Conservation (phyloP, 108 stramenopile genomes). For the Ochromonas danica region DNA sequence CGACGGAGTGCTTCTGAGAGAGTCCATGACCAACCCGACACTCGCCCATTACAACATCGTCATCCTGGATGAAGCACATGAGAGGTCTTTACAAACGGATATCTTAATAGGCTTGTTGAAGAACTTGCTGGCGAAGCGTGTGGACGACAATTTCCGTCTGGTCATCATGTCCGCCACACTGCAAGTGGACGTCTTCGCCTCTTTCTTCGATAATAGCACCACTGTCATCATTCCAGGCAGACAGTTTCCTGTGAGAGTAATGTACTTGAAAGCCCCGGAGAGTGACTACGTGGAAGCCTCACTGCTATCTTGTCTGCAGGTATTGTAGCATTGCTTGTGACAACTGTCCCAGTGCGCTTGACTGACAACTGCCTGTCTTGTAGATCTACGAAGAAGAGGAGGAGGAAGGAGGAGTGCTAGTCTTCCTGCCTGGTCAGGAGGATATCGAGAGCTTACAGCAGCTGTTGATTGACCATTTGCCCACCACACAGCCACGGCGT, state of each 20-base stretch:
- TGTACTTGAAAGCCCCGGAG: conserved; percentile 12
- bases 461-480: conserved; percentile 67
- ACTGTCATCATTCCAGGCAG: conserved; percentile 26
- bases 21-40: conserved; percentile 73
- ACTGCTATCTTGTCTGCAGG: conserved; percentile 26
- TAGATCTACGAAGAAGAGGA: conserved; percentile 28
- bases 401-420: conserved; percentile 67
- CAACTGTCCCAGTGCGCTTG: not conserved
- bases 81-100: conserved; percentile 90
- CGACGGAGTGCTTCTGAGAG: conserved; percentile 94
- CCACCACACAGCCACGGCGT: conserved; percentile 41
- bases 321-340: too few relatives aligned
- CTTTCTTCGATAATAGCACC: conserved; percentile 61
- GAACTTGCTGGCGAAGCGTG: not conserved
- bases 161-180: conserved; percentile 97
- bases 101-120: conserved; percentile 59
- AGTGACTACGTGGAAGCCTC: conserved; percentile 19
- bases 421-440: conserved; percentile 96
- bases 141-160: conserved; percentile 69
- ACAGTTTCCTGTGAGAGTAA: conserved; percentile 34
- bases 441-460: conserved; percentile 70
- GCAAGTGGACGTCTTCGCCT: conserved; percentile 76
- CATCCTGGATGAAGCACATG: conserved; percentile 95
- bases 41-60: conserved; percentile 74
- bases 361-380: not conserved